These are phyloP conservation scores for Athelia sp. DNA, from an alignment of 1,284 basidiomycete genomes.

Conservation along the genomic window DNA sequence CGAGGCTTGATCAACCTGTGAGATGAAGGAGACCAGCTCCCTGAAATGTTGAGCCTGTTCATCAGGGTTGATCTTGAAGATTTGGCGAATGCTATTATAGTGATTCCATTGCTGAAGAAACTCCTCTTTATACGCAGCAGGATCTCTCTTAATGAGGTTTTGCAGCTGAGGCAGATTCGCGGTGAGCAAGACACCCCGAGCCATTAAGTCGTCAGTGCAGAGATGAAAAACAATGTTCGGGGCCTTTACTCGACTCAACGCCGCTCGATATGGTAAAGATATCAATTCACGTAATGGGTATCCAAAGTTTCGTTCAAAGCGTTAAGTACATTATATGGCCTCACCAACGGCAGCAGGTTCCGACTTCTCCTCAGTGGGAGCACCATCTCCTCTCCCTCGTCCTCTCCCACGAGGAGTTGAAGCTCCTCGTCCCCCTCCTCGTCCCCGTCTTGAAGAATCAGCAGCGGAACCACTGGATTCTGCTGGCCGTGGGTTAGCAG, in stretches of 20 bases:
- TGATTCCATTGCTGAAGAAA: slow-evolving; percentile 99
- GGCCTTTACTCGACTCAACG: not conserved
- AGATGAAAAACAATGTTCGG: slow-evolving; percentile 1
- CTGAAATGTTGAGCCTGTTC: slow-evolving; percentile 81
- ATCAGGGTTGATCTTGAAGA: slow-evolving; percentile 75
- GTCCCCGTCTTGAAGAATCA: slow-evolving; percentile 18
- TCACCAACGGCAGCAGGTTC: not conserved
- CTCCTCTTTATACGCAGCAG: slow-evolving; percentile 89
- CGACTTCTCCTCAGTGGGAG: not conserved
- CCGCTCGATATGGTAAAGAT: not conserved
- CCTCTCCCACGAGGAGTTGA: slow-evolving; percentile 27
- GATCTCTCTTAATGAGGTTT: slow-evolving; percentile 95
- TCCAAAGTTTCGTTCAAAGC: not conserved
- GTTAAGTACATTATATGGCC: too few species aligned
- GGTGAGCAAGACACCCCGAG: slow-evolving; percentile 59
- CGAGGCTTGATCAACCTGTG: slow-evolving; percentile 50
- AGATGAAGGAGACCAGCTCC: slow-evolving; percentile 83
- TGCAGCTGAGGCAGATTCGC: slow-evolving; percentile 82
- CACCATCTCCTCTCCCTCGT: slow-evolving; percentile 19
- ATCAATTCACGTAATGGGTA: not conserved
- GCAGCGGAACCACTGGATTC: slow-evolving; percentile 2
- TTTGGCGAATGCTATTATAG: slow-evolving; percentile 83
- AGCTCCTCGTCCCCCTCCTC: slow-evolving; percentile 24
- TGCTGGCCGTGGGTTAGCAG: slow-evolving; percentile 12
- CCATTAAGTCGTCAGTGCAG: slow-evolving; percentile 29